These are phyloP conservation scores for Salisapilia sapeloensis DNA, from an alignment of 352 stramenopile species.

Conservation along the genomic window DNA sequence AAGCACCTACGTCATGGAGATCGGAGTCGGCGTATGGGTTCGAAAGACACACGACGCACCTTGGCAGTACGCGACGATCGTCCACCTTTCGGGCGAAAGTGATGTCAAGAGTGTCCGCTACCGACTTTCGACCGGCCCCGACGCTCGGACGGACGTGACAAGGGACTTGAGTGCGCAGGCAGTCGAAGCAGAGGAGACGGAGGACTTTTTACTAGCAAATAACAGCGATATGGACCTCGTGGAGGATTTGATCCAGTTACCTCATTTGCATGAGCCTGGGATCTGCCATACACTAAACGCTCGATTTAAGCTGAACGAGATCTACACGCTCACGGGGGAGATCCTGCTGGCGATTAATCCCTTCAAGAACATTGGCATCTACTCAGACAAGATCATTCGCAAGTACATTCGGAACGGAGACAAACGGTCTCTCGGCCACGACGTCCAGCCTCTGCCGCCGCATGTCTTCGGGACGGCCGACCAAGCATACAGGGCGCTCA, in stretches of 20 bases:
- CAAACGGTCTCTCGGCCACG: constrained; percentile 40
- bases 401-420: constrained; percentile 78
- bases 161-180: constrained; percentile 32
- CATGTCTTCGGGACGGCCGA: constrained; percentile 87
- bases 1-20: constrained; percentile 35
- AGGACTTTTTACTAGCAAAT: constrained; percentile 55
- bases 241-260: constrained; percentile 87
- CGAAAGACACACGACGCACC: constrained; percentile 42
- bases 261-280: constrained; percentile 87
- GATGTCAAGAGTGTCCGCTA: constrained; percentile 28
- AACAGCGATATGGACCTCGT: constrained; percentile 78
- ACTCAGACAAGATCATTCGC: constrained; percentile 74
- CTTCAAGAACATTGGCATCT: constrained; percentile 79
- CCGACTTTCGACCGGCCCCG: constrained; percentile 29
- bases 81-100: constrained; percentile 14
- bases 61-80: constrained; percentile 46
- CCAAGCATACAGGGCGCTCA: constrained; percentile 74
- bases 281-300: constrained; percentile 88
- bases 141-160: constrained; percentile 22
- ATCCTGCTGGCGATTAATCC: constrained; percentile 79
- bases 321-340: constrained; percentile 85
- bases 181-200: constrained; percentile 38
- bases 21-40: constrained; percentile 63
- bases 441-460: constrained; percentile 65
- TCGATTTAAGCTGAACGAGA: constrained; percentile 86